phyloP scores from a whole-genome alignment of 1,139 yeast genomes.

The Saccharomyces hybrid region DNA sequence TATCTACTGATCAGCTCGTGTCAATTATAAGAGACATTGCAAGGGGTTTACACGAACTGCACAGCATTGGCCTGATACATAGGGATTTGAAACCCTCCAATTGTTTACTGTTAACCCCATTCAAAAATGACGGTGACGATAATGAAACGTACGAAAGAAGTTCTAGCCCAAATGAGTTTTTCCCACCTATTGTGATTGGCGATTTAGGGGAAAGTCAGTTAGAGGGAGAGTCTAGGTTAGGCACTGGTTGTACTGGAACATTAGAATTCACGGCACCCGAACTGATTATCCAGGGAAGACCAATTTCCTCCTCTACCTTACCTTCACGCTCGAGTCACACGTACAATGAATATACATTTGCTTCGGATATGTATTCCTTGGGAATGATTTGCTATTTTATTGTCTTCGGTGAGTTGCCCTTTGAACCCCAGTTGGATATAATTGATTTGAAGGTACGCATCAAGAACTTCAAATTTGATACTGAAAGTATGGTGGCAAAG shows the following conservation, averaged over 20 bases:
- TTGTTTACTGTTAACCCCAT: conserved; percentile 48
- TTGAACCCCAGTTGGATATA: conserved; percentile 36
- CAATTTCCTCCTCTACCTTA: conserved; percentile 7
- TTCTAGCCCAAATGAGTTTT: too few species aligned
- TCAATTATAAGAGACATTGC: conserved; percentile 61
- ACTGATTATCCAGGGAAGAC: conserved; percentile 39
- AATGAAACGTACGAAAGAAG: too few species aligned
- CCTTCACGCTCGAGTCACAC: conserved; percentile 7
- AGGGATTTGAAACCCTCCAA: conserved; percentile 86
- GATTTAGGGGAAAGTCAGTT: conserved; percentile 88
- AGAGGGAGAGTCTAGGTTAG: conserved; percentile 49
- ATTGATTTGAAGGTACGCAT: conserved; percentile 39
- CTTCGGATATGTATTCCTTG: conserved; percentile 72
- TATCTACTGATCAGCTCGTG: conserved; percentile 46
- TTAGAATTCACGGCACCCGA: conserved; percentile 85
- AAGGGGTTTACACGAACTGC: conserved; percentile 65
- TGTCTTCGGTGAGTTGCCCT: conserved; percentile 67
- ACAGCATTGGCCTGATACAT: conserved; percentile 67
- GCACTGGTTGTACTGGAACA: conserved; percentile 80
- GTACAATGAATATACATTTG: conserved; percentile 51
- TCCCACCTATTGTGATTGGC: conserved; percentile 70
- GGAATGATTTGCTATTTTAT: conserved; percentile 75
- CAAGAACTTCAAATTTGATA: conserved; percentile 28
- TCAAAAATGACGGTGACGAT: conserved; percentile 3
- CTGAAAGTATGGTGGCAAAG: conserved; percentile 14